Evolutionary conservation across 768 basidiomycete species (phyloP), one percentile per base, ranked within the genome.

Genomic region (Tylopilus rubrobrunneus): DNA sequence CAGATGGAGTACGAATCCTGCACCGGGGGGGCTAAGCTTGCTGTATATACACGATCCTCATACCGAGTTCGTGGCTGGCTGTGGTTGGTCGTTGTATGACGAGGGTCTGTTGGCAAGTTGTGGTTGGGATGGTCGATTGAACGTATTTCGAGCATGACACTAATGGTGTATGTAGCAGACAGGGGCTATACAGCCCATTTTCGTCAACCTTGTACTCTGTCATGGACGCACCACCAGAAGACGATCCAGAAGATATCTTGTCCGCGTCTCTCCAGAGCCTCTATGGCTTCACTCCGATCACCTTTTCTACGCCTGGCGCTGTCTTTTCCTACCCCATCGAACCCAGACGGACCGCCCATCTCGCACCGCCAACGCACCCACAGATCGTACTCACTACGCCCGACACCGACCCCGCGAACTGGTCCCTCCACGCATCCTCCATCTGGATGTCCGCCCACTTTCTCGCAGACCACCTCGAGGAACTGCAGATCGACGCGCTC

Each of bases 21-120:
- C 68, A 1, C 69, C 77, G 25, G 73, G 79, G 50, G 73, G 79
- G 50, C 70, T 76, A 2, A 78, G 83, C 55, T 66, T 88, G 46
- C 66, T 87, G 54, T 69, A 85, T 55, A 86, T 93, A 33, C 87
- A 97, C 65, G 87, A 92, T 65, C 76, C 84, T 7, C 96, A 98
- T 66, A 95, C 90, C 2, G 96, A 98, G 72, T 98, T 98, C 70
- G 92, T 96, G 23, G 89, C 89, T 40, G 95, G 92, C 0, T 87
- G 89, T 63, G 79, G 81, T 45, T 97, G 95, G 94, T 92, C 91
- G n/a, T 69, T 97, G 62, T 94, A 85, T 58, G 92, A 97, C 45
- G 85, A 91, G 63, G 90, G 91, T 1, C 66, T 93, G 17, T 64
- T 98, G 45, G 93, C 90, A 39, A 95, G 86, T 55, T 95, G 92